Evolutionary conservation across 768 basidiomycete genomes (phyloP).

Genomic region (Scleroderma bovista): DNA sequence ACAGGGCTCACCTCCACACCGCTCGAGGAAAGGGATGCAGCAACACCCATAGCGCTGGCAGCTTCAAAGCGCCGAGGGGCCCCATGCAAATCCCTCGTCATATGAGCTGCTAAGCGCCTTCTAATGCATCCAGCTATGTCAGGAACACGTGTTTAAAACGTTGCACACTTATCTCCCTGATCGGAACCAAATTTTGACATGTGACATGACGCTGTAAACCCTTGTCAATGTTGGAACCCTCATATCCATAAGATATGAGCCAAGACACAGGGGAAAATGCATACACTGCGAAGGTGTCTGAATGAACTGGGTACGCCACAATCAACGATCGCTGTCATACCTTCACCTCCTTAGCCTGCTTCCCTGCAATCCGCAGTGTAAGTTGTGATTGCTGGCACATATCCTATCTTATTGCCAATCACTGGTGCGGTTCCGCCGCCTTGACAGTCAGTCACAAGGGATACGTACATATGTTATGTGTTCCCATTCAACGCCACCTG

Average conservation of each 20-base stretch:
- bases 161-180: neutral
- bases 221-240: too few species aligned
- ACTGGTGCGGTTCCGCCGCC: neutral
- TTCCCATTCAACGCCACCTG: neutral
- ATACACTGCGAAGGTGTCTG: neutral
- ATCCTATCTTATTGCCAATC: neutral
- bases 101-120: neutral
- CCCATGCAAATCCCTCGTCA: neutral
- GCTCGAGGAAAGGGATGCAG: neutral
- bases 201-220: neutral
- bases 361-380: neutral
- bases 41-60: neutral
- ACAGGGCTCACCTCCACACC: neutral
- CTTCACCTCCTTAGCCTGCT: neutral
- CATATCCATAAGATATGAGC: neutral
- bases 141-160: slow-evolving; percentile 9
- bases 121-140: neutral
- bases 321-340: neutral
- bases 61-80: neutral
- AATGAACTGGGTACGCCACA: neutral
- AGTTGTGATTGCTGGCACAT: neutral
- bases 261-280: neutral
- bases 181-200: neutral
- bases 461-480: neutral
- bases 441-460: neutral